Percentiles rank a stretch among this genome's conserved stretches.
Conservation (phyloP, 2,329 filamentous ascomycete genomes). For the Berkeleyomyces rouxiae region DNA sequence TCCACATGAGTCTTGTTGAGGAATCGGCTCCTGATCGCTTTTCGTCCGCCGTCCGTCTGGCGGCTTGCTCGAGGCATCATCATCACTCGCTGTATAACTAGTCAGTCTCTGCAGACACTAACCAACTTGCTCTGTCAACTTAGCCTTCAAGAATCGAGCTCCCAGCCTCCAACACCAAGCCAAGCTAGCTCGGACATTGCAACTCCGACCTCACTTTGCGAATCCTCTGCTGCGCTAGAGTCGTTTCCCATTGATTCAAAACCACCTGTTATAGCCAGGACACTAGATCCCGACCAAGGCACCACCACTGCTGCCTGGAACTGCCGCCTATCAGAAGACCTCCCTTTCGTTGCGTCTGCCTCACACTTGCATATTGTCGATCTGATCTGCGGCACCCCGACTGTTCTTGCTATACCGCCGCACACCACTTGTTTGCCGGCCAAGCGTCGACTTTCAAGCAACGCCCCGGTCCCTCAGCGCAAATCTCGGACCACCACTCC, state of each 20-base stretch:
- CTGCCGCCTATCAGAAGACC: neutral
- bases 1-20: neutral
- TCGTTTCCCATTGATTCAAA: neutral
- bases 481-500: constrained; percentile 37
- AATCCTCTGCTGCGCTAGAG: neutral
- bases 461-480: constrained; percentile 31
- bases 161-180: neutral
- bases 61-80: too few relatives aligned
- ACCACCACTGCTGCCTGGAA: neutral
- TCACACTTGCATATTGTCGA: neutral
- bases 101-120: neutral
- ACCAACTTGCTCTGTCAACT: neutral
- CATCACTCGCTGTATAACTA: too few relatives aligned
- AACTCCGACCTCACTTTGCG: neutral
- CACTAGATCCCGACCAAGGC: neutral
- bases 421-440: neutral
- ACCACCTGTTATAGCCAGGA: neutral
- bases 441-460: constrained; percentile 9
- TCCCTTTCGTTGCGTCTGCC: neutral
- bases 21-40: neutral
- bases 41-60: neutral
- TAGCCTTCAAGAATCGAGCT: neutral
- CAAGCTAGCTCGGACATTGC: neutral
- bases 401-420: neutral
- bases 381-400: constrained; percentile 1